Percentiles rank a stretch among this genome's conserved stretches.
Evolutionary conservation across 2,329 filamentous ascomycete genomes (phyloP).

Genomic region (Bimuria novae-zelandiae): DNA sequence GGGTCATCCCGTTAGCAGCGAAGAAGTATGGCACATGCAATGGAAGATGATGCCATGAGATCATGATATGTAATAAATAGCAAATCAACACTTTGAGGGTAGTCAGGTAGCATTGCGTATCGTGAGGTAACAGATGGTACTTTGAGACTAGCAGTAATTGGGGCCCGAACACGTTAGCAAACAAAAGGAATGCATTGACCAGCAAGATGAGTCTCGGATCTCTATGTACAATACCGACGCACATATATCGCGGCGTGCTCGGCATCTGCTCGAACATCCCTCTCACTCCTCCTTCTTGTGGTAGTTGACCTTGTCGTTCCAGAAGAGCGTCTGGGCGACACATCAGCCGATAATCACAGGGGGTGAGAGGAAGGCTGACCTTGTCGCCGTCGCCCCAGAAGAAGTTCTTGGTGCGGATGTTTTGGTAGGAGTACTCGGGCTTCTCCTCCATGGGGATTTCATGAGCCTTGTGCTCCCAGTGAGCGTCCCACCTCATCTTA

Average conservation of each 20-base stretch:
- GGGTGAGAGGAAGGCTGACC: constrained; percentile 58
- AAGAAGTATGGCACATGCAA: constrained; percentile 43
- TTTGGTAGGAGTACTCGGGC: constrained; percentile 94
- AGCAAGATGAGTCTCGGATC: constrained; percentile 22
- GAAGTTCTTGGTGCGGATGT: constrained; percentile 96
- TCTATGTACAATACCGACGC: constrained; percentile 23
- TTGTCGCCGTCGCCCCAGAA: constrained; percentile 96
- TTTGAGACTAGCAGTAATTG: too few species aligned
- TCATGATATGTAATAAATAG: too few species aligned
- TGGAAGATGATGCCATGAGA: too few species aligned
- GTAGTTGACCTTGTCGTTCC: constrained; percentile 95
- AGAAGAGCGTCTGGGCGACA: constrained; percentile 60
- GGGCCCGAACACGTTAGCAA: too few species aligned
- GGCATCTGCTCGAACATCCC: background rate
- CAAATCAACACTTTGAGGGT: too few species aligned
- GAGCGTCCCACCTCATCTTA: constrained; percentile 88
- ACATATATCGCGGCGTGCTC: background rate
- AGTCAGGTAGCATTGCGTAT: too few species aligned
- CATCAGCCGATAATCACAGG: constrained; percentile 11
- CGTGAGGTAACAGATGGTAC: too few species aligned
- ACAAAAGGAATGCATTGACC: constrained; percentile 42
- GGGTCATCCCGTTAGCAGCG: constrained; percentile 13
- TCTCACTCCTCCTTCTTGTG: constrained; percentile 79
- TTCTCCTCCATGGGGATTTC: constrained; percentile 87
- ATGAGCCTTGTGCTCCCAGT: constrained; percentile 95